These are phyloP conservation scores for Alternaria brassicicola DNA, from an alignment of 2,329 filamentous ascomycete species.

Conservation along the genomic window DNA sequence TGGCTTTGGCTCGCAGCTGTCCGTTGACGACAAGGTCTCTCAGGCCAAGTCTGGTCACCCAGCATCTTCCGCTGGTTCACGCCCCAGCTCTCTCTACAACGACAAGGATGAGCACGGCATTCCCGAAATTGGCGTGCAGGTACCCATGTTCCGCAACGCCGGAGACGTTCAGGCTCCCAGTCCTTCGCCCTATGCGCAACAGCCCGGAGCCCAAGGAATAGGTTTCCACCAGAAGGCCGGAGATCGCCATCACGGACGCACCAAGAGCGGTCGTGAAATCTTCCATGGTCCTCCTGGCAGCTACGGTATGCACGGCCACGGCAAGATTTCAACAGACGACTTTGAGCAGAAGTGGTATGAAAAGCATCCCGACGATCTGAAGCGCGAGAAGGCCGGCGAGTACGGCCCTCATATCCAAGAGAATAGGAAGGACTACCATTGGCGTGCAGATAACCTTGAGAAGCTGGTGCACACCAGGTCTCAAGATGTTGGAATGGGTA, in stretches of 20 bases:
- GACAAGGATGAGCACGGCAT: conserved; percentile 81
- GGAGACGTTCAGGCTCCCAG: conserved; percentile 97
- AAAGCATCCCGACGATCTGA: conserved; percentile 82
- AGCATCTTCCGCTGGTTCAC: conserved; percentile 49
- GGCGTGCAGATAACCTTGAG: conserved; percentile 89
- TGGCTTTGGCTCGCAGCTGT: conserved; percentile 72
- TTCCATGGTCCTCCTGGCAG: conserved; percentile 81
- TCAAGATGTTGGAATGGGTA: conserved; percentile 60
- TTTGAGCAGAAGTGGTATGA: conserved; percentile 92
- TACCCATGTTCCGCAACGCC: conserved; percentile 90
- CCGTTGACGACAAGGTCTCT: conserved; percentile 38
- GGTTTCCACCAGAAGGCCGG: conserved; percentile 60
- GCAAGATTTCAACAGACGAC: conserved; percentile 74
- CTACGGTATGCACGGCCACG: conserved; percentile 91
- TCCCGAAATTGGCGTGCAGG: conserved; percentile 87
- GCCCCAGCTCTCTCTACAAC: conserved; percentile 62
- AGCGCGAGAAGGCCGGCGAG: conserved; percentile 73
- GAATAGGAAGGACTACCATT: conserved; percentile 74
- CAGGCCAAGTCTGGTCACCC: conserved; percentile 36
- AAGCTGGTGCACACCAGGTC: conserved; percentile 77
- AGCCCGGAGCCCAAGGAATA: conserved; percentile 51
- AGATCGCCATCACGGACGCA: conserved; percentile 66
- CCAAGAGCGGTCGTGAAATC: conserved; percentile 72
- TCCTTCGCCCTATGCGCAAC: conserved; percentile 64
- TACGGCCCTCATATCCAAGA: conserved; percentile 65